A percentile compares a stretch with the other conserved stretches of the same genome.
Conservation (phyloP, 805 yeast species). For the Candida ascalaphidarum region DNA sequence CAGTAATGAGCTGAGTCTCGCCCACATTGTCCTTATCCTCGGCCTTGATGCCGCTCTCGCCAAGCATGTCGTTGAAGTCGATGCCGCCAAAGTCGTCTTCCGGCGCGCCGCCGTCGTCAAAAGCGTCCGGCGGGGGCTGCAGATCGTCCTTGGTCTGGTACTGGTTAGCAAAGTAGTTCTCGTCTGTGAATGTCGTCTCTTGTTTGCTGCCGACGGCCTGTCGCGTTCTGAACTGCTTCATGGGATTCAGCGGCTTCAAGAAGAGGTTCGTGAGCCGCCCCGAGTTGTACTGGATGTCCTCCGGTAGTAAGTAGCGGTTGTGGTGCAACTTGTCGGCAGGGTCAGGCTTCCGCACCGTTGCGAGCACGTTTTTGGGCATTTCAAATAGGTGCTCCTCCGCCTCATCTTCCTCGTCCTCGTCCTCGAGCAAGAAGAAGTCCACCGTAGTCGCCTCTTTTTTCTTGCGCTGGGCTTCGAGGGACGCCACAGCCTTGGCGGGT, state of each 20-base stretch:
- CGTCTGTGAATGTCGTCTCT: slow-evolving; percentile 40
- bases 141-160: slow-evolving; percentile 37
- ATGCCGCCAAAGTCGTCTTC: slow-evolving; percentile 28
- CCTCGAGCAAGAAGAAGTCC: slow-evolving; percentile 24
- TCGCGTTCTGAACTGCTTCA: slow-evolving; percentile 14
- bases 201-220: slow-evolving; percentile 1
- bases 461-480: slow-evolving; percentile 7
- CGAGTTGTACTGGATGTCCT: slow-evolving; percentile 66
- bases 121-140: slow-evolving; percentile 34
- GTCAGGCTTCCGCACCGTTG: slow-evolving; percentile 8
- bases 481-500: slow-evolving; percentile 1
- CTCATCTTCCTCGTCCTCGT: slow-evolving; percentile 22
- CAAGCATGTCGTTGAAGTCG: slow-evolving; percentile 37
- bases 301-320: slow-evolving; percentile 51
- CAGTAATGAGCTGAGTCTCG: slow-evolving; percentile 11
- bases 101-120: slow-evolving; percentile 24
- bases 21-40: slow-evolving; percentile 5
- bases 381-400: slow-evolving; percentile 27
- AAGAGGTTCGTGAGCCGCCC: slow-evolving; percentile 58
- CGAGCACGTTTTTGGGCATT: slow-evolving; percentile 14
- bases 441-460: slow-evolving; percentile 15
- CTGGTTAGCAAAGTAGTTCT: slow-evolving; percentile 64
- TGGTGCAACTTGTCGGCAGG: slow-evolving; percentile 21
- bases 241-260: slow-evolving; percentile 50
- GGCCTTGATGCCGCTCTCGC: slow-evolving; percentile 11